Evolutionary conservation across 2,329 filamentous ascomycete genomes (phyloP), one percentile per base, ranked within the genome.

Genomic region (Penicillium freii): DNA sequence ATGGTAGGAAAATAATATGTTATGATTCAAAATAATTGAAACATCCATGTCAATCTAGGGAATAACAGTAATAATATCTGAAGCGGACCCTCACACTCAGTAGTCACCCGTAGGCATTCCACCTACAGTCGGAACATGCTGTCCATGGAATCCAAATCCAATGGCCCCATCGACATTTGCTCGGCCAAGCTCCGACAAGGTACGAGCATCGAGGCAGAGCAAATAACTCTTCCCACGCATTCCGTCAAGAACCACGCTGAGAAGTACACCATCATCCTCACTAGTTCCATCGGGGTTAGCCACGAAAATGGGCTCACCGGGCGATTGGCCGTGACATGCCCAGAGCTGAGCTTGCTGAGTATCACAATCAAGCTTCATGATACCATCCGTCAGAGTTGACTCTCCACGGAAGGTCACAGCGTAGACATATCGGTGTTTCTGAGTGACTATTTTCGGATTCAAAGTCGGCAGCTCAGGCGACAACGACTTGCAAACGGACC

Each of bases 271-370:
- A 44, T 81, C 80, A 61, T 85, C 82, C 57, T 84, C 82, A 1
- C 72, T 44, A 0, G 19, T 38, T 2, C 64, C 66, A 0, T 62
- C 54, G 0, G 69, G 69, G 11, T 69, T 60, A n/a, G 68, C 60
- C 2, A 85, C 71, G 55, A 84, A 85, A 29, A 84, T 81, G 0
- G 82, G 71, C 61, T 85, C 82, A 0, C 81, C 78, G 0, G 82
- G 79, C 1, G 78, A 81, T 55, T 84, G 81, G 0, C 75, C 79
- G 38, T 80, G 75, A 4, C 67, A 61, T 13, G 75, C 74, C 81
- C 82, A 84, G 42, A 75, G 65, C 0, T 72, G 66, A 0, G 67
- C 60, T 17, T 69, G 67, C 17, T 77, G 70, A 0, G 77, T 81
- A 23, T 75, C 63, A 17, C 76, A 77, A 63, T 85, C 81, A 50